Evolutionary conservation across 768 basidiomycete genomes (phyloP), one percentile per base, ranked within the genome.

Genomic region (Termitomyces sp.): DNA sequence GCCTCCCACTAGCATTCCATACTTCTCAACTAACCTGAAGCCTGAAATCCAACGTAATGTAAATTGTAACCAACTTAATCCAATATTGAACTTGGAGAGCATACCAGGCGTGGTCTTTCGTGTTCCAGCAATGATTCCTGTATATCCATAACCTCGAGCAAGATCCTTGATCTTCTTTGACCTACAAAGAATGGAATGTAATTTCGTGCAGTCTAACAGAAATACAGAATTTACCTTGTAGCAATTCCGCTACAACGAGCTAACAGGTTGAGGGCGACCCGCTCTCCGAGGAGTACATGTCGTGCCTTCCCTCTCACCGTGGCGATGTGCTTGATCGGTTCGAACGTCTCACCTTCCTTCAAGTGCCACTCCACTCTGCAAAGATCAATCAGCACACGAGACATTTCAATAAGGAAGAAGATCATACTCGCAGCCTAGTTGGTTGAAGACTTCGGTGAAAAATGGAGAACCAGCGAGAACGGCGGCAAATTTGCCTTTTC

Each of bases 191-290:
- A 22, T 52, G 42, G 24, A 42, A 57, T 57, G 45, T 60, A 56
- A 53, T 50, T 26, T 54, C 45, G 45, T 6, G 32, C 24, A 30
- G 41, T 44, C 42, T 26, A 26, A 30, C 45, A 40, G 40, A n/a
- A 11, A 53, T 26, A 50, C 11, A 35, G 44, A 26, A 66, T 84
- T 69, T 64, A 95, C 94, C 89, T 88, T 28, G 93, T 96, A 17
- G 96, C 96, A 60, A 98, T 98, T 5, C 97, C 97, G 61, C 93
- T 94, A 71, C 96, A 98, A 62, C 97, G 77, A 9, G 97, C 93
- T 51, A 99, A 78, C 55, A 95, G 78, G 68, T 98, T 98, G 63
- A 99, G 77, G 9, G 92, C 95, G 42, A 97, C 84, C 45, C 96
- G 79, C 69, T 99, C 97, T 38, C 94, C 96, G 10, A 98, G 77